Evolutionary conservation across 768 basidiomycete genomes (phyloP).

Genomic region (Kondoa malvinella): DNA sequence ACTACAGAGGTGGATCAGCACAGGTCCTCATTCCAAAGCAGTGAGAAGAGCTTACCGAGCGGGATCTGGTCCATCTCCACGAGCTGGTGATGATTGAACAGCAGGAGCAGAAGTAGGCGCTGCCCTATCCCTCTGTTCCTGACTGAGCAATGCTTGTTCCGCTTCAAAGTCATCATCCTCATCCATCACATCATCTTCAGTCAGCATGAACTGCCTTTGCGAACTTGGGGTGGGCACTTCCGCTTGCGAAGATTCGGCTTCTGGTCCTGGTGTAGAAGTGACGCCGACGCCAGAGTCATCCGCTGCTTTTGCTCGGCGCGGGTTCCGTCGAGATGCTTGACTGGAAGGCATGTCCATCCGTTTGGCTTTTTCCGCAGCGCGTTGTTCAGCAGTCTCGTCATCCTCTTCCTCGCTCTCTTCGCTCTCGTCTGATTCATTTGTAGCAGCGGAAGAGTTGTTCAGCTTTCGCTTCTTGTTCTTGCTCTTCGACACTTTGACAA

Average conservation of each 20-base stretch:
- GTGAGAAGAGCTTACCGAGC: constrained; percentile 2
- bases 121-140: constrained; percentile 1
- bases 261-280: constrained; percentile 17
- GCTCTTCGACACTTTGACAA: constrained; percentile 41
- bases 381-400: constrained; percentile 42
- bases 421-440: constrained; percentile 39
- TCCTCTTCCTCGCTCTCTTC: constrained; percentile 50
- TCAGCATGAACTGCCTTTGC: not conserved
- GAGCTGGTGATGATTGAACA: not conserved
- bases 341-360: constrained; percentile 23
- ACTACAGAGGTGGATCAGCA: constrained; percentile 35
- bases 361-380: constrained; percentile 31
- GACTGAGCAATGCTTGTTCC: constrained; percentile 4
- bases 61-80: not conserved
- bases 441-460: constrained; percentile 45
- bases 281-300: constrained; percentile 10
- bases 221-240: constrained; percentile 4
- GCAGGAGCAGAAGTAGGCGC: not conserved
- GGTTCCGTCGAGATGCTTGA: not conserved
- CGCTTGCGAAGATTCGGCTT: not conserved
- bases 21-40: not conserved
- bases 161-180: constrained; percentile 15
- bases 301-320: not conserved
- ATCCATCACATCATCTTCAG: constrained; percentile 10
- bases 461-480: constrained; percentile 67